Percentiles rank a stretch among this genome's conserved stretches.
Evolutionary conservation across 768 basidiomycete species (phyloP).

Genomic region (Suillus bovinus): DNA sequence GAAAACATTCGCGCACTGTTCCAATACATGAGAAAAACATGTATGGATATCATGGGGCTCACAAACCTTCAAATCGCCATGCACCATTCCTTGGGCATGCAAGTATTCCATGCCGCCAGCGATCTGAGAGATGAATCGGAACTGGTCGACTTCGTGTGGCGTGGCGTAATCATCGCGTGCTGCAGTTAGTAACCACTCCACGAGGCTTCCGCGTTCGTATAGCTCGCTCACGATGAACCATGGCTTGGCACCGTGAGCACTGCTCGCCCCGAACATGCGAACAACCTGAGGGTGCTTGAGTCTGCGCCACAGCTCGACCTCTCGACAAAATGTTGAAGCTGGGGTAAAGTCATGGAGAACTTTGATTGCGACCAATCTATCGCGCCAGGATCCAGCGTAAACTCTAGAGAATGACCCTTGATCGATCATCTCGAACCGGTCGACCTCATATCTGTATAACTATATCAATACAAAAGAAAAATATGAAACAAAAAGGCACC

Average conservation of each 20-base stretch:
- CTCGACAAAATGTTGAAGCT: constrained; percentile 62
- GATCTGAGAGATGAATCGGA: constrained; percentile 70
- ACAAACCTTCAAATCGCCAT: constrained; percentile 79
- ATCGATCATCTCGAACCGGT: constrained; percentile 67
- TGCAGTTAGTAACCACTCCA: constrained; percentile 50
- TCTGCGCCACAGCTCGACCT: constrained; percentile 71
- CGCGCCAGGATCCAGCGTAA: constrained; percentile 72
- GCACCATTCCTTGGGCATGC: constrained; percentile 65
- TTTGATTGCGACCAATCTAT: constrained; percentile 68
- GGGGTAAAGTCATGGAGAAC: constrained; percentile 65
- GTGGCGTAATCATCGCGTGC: constrained; percentile 7
- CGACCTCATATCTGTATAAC: constrained; percentile 66
- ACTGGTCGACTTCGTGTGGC: constrained; percentile 36
- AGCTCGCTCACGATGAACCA: constrained; percentile 84
- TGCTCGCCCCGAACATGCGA: constrained; percentile 76
- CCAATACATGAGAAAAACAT: not conserved
- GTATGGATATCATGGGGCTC: not conserved
- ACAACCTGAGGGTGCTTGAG: constrained; percentile 72
- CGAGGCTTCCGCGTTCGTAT: constrained; percentile 62
- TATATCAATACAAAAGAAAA: not conserved
- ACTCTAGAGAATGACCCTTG: constrained; percentile 78
- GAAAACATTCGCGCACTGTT: constrained; percentile 71
- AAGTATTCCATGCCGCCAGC: constrained; percentile 83
- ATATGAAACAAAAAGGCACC: constrained; percentile 9
- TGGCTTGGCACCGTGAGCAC: constrained; percentile 64